Conservation (phyloP, 495 filamentous ascomycete genomes). For the Apiosordaria backusii region DNA sequence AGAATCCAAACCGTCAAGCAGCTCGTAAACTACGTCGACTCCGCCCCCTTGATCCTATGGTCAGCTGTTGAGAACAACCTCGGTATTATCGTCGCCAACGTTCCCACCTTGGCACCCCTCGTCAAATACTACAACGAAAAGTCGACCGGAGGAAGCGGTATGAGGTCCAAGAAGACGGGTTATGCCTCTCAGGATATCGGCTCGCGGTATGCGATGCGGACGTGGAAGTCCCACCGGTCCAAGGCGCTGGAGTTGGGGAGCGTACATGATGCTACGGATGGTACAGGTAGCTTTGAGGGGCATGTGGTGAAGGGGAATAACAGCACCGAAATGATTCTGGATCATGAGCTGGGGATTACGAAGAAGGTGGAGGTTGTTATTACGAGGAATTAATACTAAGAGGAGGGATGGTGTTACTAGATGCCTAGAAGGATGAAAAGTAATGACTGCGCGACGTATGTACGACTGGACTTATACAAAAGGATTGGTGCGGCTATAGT, state of each 20-base stretch:
- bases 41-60: constrained; percentile 48
- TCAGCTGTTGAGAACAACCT: constrained; percentile 51
- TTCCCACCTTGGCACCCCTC: constrained; percentile 51
- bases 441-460: background rate
- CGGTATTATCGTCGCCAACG: constrained; percentile 48
- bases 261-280: constrained; percentile 20
- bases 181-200: constrained; percentile 40
- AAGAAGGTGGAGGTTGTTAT: constrained; percentile 29
- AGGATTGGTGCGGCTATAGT: background rate
- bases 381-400: constrained; percentile 9
- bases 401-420: background rate
- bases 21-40: constrained; percentile 44
- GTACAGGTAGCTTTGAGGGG: constrained; percentile 22
- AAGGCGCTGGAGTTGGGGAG: constrained; percentile 24
- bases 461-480: background rate
- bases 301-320: constrained; percentile 17
- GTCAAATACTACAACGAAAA: constrained; percentile 39
- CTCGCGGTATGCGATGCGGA: constrained; percentile 23
- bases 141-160: constrained; percentile 8
- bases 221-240: constrained; percentile 16
- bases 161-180: constrained; percentile 25
- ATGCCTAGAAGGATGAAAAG: background rate
- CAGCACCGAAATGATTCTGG: constrained; percentile 26
- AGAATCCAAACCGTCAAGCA: constrained; percentile 49
- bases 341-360: constrained; percentile 17